These are phyloP conservation scores for Barnettozyma sucrosica DNA, from an alignment of 805 yeast genomes.

Conservation along the genomic window DNA sequence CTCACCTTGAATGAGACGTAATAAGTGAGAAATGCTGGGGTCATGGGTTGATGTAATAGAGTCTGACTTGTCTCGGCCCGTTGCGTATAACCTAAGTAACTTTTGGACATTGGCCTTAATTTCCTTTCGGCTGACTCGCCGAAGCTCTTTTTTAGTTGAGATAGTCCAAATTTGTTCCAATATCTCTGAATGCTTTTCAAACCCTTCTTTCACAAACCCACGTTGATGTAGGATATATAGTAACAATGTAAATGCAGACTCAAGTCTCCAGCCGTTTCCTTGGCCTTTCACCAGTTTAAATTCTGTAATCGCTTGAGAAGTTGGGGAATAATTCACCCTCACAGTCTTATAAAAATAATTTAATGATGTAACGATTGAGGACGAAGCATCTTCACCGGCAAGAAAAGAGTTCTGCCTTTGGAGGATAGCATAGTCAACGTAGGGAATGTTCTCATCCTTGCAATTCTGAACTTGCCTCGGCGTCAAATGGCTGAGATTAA, in stretches of 20 bases:
- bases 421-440: constrained; percentile 4
- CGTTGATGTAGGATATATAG: constrained; percentile 1
- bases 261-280: constrained; percentile 6
- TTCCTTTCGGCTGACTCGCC: not conserved
- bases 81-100: constrained; percentile 1
- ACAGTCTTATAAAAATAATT: not conserved
- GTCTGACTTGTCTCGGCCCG: not conserved
- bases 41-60: not conserved
- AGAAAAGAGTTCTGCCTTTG: constrained; percentile 3
- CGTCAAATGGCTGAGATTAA: constrained; percentile 2
- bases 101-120: not conserved
- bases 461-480: not conserved
- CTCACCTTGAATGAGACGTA: not conserved
- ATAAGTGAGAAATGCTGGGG: not conserved
- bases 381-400: not conserved
- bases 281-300: not conserved
- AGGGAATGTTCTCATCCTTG: constrained; percentile 4
- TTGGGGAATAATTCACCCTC: not conserved
- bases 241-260: constrained; percentile 13
- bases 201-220: not conserved
- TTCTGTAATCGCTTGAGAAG: not conserved
- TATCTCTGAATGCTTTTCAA: not conserved
- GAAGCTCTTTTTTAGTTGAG: not conserved
- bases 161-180: not conserved
- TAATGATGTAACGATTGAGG: not conserved